Conservation (phyloP, 352 stramenopile genomes). For the Chrysophaeum taylorii region DNA sequence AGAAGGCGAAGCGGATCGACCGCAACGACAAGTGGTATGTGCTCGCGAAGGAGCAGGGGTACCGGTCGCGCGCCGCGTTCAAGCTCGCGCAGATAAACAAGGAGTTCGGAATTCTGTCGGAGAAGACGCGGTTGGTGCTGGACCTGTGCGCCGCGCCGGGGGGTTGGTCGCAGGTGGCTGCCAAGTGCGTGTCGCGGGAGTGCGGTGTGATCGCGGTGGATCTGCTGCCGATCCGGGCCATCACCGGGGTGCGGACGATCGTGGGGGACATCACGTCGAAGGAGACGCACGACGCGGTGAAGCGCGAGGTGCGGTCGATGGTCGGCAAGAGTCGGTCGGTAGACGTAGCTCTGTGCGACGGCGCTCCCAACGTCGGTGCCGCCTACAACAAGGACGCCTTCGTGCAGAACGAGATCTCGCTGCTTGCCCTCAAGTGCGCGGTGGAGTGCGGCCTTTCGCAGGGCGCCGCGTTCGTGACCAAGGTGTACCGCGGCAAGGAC, state of each 20-base stretch:
- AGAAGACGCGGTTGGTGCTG: slow-evolving; percentile 87
- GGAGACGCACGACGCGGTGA: slow-evolving; percentile 36
- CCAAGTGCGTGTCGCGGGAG: slow-evolving; percentile 43
- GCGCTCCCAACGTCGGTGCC: slow-evolving; percentile 94
- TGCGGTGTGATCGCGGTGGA: slow-evolving; percentile 94
- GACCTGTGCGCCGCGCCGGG: slow-evolving; percentile 97
- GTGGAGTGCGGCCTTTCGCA: slow-evolving; percentile 83
- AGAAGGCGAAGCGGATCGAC: slow-evolving; percentile 3
- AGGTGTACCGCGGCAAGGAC: slow-evolving; percentile 94
- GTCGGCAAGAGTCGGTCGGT: slow-evolving; percentile 27
- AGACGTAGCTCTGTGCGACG: slow-evolving; percentile 97
- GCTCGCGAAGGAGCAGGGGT: slow-evolving; percentile 93
- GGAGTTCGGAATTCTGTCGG: slow-evolving; percentile 92
- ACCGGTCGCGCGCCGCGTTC: slow-evolving; percentile 94
- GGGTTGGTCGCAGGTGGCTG: slow-evolving; percentile 83
- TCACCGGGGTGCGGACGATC: slow-evolving; percentile 91
- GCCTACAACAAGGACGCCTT: slow-evolving; percentile 97
- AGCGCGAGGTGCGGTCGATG: slow-evolving; percentile 47
- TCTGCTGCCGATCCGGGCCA: slow-evolving; percentile 91
- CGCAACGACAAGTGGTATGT: slow-evolving; percentile 14
- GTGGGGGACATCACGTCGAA: slow-evolving; percentile 69
- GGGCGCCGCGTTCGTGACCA: slow-evolving; percentile 82
- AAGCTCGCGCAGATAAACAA: slow-evolving; percentile 99
- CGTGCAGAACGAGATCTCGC: slow-evolving; percentile 93
- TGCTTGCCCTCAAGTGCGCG: slow-evolving; percentile 90